phyloP scores from a whole-genome alignment of 1,284 basidiomycete species.

The Rhodotorula mucilaginosa region DNA sequence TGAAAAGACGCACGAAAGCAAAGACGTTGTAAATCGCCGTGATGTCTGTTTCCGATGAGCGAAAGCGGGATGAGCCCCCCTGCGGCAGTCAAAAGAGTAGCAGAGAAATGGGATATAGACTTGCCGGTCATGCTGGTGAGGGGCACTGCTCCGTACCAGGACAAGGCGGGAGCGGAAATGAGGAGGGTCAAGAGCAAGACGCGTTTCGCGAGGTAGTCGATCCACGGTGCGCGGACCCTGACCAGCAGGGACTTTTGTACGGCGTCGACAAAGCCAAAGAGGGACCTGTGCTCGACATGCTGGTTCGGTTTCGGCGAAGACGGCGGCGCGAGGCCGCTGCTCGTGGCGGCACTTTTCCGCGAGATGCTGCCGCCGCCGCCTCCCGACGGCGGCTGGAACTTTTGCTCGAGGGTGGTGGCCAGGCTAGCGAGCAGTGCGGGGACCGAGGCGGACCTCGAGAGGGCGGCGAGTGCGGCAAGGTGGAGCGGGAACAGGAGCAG shows the following conservation, averaged over 20 bases:
- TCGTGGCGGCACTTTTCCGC: not conserved
- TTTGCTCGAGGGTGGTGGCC: not conserved
- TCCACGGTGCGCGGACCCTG: constrained; percentile 19
- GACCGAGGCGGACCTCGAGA: not conserved
- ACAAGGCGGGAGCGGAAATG: constrained; percentile 41
- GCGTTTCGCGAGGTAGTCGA: constrained; percentile 21
- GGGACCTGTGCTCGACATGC: constrained; percentile 2
- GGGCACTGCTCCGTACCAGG: constrained; percentile 43
- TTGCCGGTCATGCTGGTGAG: constrained; percentile 38
- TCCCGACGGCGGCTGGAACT: not conserved
- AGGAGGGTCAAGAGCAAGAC: constrained; percentile 29
- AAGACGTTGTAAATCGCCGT: constrained; percentile 45
- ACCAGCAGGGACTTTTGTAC: not conserved
- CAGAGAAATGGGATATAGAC: not conserved
- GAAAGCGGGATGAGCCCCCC: not conserved
- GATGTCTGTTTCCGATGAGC: constrained; percentile 22
- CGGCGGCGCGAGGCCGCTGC: not conserved
- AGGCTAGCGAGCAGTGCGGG: constrained; percentile 19
- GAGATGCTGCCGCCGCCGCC: too few relatives aligned
- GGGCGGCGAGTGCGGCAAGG: not conserved
- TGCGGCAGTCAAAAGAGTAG: too few relatives aligned
- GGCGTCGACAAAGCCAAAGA: not conserved
- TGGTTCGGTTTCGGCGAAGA: not conserved
- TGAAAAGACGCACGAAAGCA: constrained; percentile 26
- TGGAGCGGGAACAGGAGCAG: not conserved